These are phyloP conservation scores for Pseudozyma tsukubaensis DNA, from an alignment of 1,284 basidiomycete genomes.

Conservation along the genomic window DNA sequence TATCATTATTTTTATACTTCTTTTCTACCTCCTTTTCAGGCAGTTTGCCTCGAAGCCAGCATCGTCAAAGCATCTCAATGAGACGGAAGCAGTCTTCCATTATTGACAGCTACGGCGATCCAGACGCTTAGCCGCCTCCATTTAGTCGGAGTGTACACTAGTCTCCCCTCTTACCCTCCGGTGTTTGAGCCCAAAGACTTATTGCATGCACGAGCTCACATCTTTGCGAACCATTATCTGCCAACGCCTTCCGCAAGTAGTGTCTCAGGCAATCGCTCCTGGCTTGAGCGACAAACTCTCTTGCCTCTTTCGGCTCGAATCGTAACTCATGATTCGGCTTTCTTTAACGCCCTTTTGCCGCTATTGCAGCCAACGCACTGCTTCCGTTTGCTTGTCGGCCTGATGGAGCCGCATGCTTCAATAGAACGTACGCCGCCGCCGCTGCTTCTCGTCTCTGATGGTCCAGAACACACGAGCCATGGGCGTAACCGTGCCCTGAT, in stretches of 20 bases:
- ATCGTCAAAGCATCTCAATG: too few species aligned
- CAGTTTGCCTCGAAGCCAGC: too few species aligned
- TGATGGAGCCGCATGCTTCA: too few species aligned
- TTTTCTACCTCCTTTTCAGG: neutral
- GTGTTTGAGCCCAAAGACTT: neutral
- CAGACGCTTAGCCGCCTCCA: neutral
- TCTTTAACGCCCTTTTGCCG: neutral
- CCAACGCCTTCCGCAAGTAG: conserved; percentile 13
- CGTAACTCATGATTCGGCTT: neutral
- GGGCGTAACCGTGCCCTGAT: too few species aligned
- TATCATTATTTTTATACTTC: neutral
- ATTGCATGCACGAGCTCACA: conserved; percentile 1
- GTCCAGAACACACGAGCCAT: too few species aligned
- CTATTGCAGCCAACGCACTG: neutral
- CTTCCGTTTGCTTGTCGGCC: too few species aligned
- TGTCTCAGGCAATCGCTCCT: conserved; percentile 2
- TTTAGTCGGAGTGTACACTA: neutral
- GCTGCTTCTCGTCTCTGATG: too few species aligned
- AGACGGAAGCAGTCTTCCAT: too few species aligned
- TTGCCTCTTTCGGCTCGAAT: conserved; percentile 6
- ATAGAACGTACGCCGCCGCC: too few species aligned
- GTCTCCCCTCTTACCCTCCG: neutral
- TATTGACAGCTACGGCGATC: conserved; percentile 8
- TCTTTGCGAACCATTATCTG: neutral
- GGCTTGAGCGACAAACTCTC: neutral